Evolutionary conservation across 2,329 filamentous ascomycete genomes (phyloP).

Genomic region (Herpotrichia juniperi): DNA sequence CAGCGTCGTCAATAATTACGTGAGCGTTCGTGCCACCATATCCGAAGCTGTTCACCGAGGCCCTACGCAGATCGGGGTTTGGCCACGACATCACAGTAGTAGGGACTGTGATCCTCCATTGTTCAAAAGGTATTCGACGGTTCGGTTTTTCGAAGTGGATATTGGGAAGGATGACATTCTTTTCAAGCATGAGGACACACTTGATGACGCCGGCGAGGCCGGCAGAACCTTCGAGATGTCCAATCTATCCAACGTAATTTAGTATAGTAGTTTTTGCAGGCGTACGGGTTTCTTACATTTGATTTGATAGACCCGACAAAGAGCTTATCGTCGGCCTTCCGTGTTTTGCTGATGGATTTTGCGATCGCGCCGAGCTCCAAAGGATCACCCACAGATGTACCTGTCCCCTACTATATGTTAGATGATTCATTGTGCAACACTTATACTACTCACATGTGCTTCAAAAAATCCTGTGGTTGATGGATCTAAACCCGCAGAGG

Average conservation of each 20-base stretch:
- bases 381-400: slow-evolving; percentile 58
- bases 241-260: slow-evolving; percentile 27
- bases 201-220: slow-evolving; percentile 46
- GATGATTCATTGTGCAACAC: slow-evolving; percentile 15
- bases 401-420: slow-evolving; percentile 51
- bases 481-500: slow-evolving; percentile 32
- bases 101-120: slow-evolving; percentile 18
- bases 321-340: slow-evolving; percentile 3
- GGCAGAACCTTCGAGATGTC: slow-evolving; percentile 46
- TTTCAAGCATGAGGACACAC: slow-evolving; percentile 45
- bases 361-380: slow-evolving; percentile 22
- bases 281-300: no score
- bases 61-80: slow-evolving; percentile 1
- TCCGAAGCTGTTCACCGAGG: slow-evolving; percentile 18
- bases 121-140: neutral
- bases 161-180: slow-evolving; percentile 37
- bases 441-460: neutral
- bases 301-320: neutral
- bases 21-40: slow-evolving; percentile 22
- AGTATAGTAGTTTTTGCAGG: no score
- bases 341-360: slow-evolving; percentile 6
- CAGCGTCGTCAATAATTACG: slow-evolving; percentile 15
- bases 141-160: slow-evolving; percentile 16
- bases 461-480: slow-evolving; percentile 32
- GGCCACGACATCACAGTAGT: slow-evolving; percentile 15